Base-by-base conservation (phyloP, 2,329 filamentous ascomycete species). In the Alternaria sp. region DNA sequence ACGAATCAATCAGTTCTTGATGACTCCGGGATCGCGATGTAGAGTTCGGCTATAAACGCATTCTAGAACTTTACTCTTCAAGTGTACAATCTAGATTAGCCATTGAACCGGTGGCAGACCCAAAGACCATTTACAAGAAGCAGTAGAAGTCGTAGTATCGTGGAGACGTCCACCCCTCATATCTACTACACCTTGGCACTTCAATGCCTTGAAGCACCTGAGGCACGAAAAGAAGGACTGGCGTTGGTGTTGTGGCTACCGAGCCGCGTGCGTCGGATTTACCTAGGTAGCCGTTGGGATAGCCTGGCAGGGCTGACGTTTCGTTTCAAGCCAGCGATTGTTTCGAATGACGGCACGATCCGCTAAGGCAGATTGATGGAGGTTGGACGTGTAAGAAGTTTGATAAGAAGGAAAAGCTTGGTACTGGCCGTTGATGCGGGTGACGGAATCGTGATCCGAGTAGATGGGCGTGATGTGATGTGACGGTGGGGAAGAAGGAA, bases 371-470 rank as follows among this genome's bases (percentile, higher is more conserved):
- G 62, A 49, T 59, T 61, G 59, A 63, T 50, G 55, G 55, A 46
- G 46, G 51, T 54, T 36, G 25, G 52, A 44, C 44, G 46, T 59
- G 59, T 64, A 19, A 49, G 50, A 62, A 49, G 59, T 67, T 57
- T 69, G 62, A 71, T 71, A 68, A 68, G 61, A 68, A 51, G 67
- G 65, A 51, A 66, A 32, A 54, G 50, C 62, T 66, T 65, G 56
- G 66, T 52, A 60, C 59, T 57, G 51, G 36, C 59, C 19, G 30
- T 61, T 62, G 63, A 69, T 69, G 64, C 66, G 25, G 54, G 28
- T 47, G 30, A 43, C 30, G 17, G n/a, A 25, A 21, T 50, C 15
- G 61, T 40, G 26, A 59, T 40, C 17, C 53, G 25, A 17, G 52
- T 40, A 43, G 26, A 49, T 40, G 45, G 40, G 28, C 43, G 50